phyloP scores from a whole-genome alignment of 2,329 filamentous ascomycete genomes.

The Diaporthe caulivora region DNA sequence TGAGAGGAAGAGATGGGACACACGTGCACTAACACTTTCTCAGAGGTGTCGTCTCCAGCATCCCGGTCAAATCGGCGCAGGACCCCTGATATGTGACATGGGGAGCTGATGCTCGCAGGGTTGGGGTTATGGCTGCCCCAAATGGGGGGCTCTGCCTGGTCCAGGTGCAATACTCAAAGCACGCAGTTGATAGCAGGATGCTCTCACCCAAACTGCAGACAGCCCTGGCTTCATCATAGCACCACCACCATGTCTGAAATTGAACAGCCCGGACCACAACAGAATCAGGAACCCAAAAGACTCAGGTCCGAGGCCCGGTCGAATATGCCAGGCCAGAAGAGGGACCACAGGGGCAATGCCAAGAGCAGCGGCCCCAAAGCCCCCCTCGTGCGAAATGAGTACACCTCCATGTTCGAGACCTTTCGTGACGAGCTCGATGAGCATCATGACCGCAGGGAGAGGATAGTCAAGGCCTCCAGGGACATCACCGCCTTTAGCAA shows the following conservation, averaged over 20 bases:
- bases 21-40: not conserved
- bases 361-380: constrained; percentile 49
- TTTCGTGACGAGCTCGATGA: constrained; percentile 92
- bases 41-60: not conserved
- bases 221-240: not conserved
- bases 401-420: constrained; percentile 82
- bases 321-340: constrained; percentile 62
- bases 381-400: constrained; percentile 56
- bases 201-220: not conserved
- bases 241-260: not conserved
- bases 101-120: not conserved
- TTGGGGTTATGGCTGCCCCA: no score
- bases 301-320: not conserved
- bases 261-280: not conserved
- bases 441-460: constrained; percentile 92
- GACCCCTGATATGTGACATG: no score
- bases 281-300: not conserved
- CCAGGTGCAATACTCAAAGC: not conserved
- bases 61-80: not conserved
- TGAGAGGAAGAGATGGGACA: not conserved
- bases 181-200: not conserved
- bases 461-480: constrained; percentile 88
- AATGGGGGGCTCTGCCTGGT: no score
- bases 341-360: constrained; percentile 65
- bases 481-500: constrained; percentile 96